These are phyloP conservation scores for Elsinoe australis DNA, from an alignment of 2,329 filamentous ascomycete genomes.

Conservation along the genomic window DNA sequence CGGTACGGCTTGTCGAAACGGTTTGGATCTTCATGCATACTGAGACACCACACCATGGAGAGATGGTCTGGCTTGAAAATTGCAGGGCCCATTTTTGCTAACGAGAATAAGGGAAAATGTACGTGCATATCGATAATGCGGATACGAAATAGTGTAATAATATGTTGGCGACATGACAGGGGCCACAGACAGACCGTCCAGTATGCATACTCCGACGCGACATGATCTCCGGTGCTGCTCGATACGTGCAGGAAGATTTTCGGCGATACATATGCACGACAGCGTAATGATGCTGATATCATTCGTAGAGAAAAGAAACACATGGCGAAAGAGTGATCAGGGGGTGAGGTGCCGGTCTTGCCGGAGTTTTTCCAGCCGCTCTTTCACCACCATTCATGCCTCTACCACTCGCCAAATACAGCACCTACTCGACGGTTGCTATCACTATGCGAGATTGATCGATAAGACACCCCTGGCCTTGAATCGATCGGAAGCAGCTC, in stretches of 20 bases:
- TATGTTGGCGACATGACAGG: too few species aligned
- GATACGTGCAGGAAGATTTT: too few species aligned
- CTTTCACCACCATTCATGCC: too few species aligned
- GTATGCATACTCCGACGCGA: too few species aligned
- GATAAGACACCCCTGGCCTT: background rate
- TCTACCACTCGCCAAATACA: background rate
- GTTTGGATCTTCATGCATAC: background rate
- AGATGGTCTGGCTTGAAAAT: background rate
- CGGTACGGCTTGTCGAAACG: conserved; percentile 15
- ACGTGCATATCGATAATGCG: too few species aligned
- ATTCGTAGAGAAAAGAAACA: conserved; percentile 5
- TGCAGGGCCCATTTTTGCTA: too few species aligned
- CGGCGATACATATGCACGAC: too few species aligned
- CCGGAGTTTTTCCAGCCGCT: conserved; percentile 12
- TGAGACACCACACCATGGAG: background rate
- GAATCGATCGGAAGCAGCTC: background rate
- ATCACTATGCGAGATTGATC: background rate
- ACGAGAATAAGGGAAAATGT: too few species aligned
- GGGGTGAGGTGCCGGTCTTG: conserved; percentile 1
- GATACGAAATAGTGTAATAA: too few species aligned
- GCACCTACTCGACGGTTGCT: background rate
- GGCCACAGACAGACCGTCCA: too few species aligned
- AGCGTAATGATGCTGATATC: conserved; percentile 7
- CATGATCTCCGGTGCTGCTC: too few species aligned
- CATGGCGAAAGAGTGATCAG: background rate